These are phyloP conservation scores for Rhizophagus prolifer DNA, from an alignment of 192 early-diverging fungal species.

Conservation along the genomic window DNA sequence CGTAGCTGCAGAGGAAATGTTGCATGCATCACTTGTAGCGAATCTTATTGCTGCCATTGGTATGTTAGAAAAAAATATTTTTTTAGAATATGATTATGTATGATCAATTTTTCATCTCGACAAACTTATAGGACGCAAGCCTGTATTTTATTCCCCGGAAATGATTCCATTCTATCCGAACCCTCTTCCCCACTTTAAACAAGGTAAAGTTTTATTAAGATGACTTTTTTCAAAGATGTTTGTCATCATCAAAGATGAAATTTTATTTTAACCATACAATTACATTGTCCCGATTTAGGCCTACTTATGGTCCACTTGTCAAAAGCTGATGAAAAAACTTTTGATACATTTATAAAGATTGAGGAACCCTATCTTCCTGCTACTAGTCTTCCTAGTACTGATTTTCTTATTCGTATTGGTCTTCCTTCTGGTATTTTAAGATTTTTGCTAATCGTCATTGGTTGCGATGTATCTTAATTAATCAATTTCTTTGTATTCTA, in stretches of 20 bases:
- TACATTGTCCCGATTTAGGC: neutral
- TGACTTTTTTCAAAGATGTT: neutral
- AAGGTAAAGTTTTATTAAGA: slow-evolving; percentile 5
- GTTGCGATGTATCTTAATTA: no score
- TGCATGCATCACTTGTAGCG: slow-evolving; percentile 18
- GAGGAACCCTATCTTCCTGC: neutral
- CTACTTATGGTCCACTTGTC: neutral
- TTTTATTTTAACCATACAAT: neutral
- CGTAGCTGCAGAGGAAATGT: slow-evolving; percentile 22
- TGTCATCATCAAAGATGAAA: slow-evolving; percentile 12
- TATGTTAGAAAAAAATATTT: neutral
- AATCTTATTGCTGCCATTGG: slow-evolving; percentile 29
- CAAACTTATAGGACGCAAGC: neutral
- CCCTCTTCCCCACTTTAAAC: slow-evolving; percentile 13
- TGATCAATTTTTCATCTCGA: neutral
- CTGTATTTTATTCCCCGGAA: slow-evolving; percentile 26
- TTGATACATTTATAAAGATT: slow-evolving; percentile 15
- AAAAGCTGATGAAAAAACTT: slow-evolving; percentile 13
- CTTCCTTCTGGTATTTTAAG: no score
- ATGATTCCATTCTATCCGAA: slow-evolving; percentile 24
- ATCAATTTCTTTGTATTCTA: no score
- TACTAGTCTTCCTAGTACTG: no score
- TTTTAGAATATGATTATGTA: neutral
- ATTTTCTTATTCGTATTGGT: no score
- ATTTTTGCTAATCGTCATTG: no score